A percentile compares a stretch with the other conserved stretches of the same genome.
These are phyloP conservation scores for Pholiota molesta DNA, from an alignment of 768 basidiomycete genomes.

Conservation along the genomic window DNA sequence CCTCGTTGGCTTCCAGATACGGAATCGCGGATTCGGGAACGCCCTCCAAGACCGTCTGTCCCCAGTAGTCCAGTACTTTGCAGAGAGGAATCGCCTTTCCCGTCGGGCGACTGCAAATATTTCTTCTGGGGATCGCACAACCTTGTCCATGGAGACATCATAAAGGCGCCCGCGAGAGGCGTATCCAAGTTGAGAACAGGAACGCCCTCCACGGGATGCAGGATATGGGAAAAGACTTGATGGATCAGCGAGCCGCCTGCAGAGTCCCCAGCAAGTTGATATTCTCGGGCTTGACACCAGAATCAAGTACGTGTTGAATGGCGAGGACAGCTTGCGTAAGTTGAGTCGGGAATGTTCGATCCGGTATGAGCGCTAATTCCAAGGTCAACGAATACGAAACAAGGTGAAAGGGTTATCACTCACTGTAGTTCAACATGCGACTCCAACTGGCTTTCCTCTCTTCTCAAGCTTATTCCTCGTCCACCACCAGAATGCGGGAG, in stretches of 20 bases:
- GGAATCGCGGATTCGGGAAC: slow-evolving; percentile 27
- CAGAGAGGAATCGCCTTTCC: slow-evolving; percentile 14
- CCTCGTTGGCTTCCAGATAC: slow-evolving; percentile 26
- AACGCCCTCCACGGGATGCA: slow-evolving; percentile 28
- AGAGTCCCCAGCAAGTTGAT: slow-evolving; percentile 38
- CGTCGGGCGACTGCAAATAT: background rate
- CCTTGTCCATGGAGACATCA: slow-evolving; percentile 34
- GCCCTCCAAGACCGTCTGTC: slow-evolving; percentile 23
- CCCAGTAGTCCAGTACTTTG: slow-evolving; percentile 21
- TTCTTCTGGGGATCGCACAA: slow-evolving; percentile 1
- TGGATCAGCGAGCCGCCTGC: slow-evolving; percentile 36
- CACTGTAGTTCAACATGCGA: slow-evolving; percentile 27
- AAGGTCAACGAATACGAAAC: background rate
- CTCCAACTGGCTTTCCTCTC: slow-evolving; percentile 15
- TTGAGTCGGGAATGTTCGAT: slow-evolving; percentile 34
- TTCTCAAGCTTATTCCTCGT: slow-evolving; percentile 19
- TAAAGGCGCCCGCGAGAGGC: slow-evolving; percentile 28
- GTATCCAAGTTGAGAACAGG: slow-evolving; percentile 17
- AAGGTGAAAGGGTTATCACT: background rate
- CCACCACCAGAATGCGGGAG: slow-evolving; percentile 23
- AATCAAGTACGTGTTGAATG: slow-evolving; percentile 30
- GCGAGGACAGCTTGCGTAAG: slow-evolving; percentile 30
- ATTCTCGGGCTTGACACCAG: slow-evolving; percentile 28
- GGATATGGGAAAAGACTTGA: slow-evolving; percentile 33
- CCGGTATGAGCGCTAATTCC: slow-evolving; percentile 34